Evolutionary conservation across 768 basidiomycete genomes (phyloP), one percentile per base, ranked within the genome.

Genomic region (Serendipita sp.): DNA sequence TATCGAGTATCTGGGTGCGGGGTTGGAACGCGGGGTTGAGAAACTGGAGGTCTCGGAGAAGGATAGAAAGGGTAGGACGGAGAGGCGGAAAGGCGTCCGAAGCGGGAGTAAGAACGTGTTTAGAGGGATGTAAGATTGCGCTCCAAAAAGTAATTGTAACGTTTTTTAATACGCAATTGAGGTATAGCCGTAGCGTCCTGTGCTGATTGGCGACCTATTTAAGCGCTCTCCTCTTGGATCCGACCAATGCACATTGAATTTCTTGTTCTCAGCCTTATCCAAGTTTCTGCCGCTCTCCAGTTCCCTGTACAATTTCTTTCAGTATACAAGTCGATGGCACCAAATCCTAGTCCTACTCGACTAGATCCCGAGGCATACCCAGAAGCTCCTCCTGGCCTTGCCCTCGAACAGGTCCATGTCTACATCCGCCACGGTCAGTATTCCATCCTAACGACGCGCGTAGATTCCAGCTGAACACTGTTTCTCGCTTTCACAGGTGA

Each of bases 81-180:
- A 87, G 43, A 79, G 90, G 69, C 76, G 94, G 72, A 82, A 83
- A 69, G 88, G 84, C 6, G 79, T 87, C 62, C 79, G 95, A 62
- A 96, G 91, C 71, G 95, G 93, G 34, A 91, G 89, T 72, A 91
- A 84, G 76, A 97, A 94, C 73, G 82, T 81, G 1, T 89, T 91
- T 72, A 40, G 71, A 44, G 40, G 64, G 48, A 50, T 71, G 52
- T 69, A 37, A 40, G 36, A 11, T 23, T 23, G 23, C 23, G 23
- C 23, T 23, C 23, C 23, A 23, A 23, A 23, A 23, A 23, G 23
- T 23, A 23, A 23, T 23, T 23, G 23, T 23, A 23, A 23, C 23
- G 23, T 23, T 23, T 23, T 23, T 23, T 23, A 23, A 23, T 23
- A 23, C 23, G 23, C 23, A 23, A 23, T 23, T 23, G 23, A 23